These are phyloP conservation scores for Hypoxylon sp. DNA, from an alignment of 2,329 filamentous ascomycete genomes.

Conservation along the genomic window DNA sequence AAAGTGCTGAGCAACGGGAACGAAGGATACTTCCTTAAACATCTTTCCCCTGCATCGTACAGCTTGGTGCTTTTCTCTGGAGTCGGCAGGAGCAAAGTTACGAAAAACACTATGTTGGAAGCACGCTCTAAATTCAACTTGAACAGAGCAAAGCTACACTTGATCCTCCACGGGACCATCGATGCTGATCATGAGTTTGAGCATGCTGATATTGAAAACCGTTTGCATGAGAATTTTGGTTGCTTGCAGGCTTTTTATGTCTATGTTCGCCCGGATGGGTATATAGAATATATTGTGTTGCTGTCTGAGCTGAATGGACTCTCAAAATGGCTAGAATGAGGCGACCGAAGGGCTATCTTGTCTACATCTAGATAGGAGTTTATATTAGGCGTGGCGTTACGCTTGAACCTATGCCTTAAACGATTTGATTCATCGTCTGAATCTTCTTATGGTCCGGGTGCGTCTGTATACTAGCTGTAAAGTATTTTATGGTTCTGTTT, in stretches of 20 bases:
- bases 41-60: constrained; percentile 35
- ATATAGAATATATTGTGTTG: constrained; percentile 43
- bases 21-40: constrained; percentile 38
- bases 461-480: too few species aligned
- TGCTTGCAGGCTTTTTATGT: constrained; percentile 37
- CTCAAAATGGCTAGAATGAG: constrained; percentile 12
- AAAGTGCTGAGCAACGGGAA: constrained; percentile 30
- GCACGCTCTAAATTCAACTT: constrained; percentile 14
- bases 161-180: constrained; percentile 30
- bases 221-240: constrained; percentile 40
- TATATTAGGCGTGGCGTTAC: too few species aligned
- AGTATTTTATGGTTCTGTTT: too few species aligned
- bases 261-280: constrained; percentile 43
- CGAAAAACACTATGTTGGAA: constrained; percentile 32
- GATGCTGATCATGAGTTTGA: constrained; percentile 12
- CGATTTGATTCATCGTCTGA: too few species aligned
- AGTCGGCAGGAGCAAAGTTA: constrained; percentile 16
- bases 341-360: not conserved
- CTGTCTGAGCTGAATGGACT: constrained; percentile 29
- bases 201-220: constrained; percentile 37
- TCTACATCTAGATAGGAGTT: not conserved
- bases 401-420: too few species aligned
- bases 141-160: constrained; percentile 32
- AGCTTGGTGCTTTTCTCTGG: constrained; percentile 44
- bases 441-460: too few species aligned